These are phyloP conservation scores for Pulveroboletus sp. DNA, from an alignment of 768 basidiomycete genomes.

Conservation along the genomic window DNA sequence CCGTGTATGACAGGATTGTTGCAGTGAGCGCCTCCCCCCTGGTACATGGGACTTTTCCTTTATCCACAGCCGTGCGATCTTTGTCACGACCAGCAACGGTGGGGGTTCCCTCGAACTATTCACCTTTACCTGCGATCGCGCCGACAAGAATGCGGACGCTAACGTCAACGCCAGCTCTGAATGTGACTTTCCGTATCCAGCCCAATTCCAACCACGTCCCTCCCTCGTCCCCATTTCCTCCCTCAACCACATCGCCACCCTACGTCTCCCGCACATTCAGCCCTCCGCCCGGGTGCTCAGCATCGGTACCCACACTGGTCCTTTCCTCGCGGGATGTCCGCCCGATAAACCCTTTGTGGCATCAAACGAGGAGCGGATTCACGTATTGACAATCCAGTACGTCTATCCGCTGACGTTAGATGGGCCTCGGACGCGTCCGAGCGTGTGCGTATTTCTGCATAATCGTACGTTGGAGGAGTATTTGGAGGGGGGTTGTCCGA, in stretches of 20 bases:
- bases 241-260: constrained; percentile 18
- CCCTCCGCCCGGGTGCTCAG: constrained; percentile 10
- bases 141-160: background rate
- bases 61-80: constrained; percentile 39
- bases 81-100: constrained; percentile 33
- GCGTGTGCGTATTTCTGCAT: constrained; percentile 30
- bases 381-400: constrained; percentile 25
- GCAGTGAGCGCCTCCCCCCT: constrained; percentile 18
- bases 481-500: constrained; percentile 1
- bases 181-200: background rate
- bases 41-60: constrained; percentile 44
- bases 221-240: background rate
- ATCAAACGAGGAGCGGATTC: constrained; percentile 20
- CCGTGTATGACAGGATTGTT: constrained; percentile 25
- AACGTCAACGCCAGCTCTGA: background rate
- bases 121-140: constrained; percentile 28
- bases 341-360: constrained; percentile 24
- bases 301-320: constrained; percentile 32
- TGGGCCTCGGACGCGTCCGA: constrained; percentile 6
- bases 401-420: background rate
- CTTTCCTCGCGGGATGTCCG: constrained; percentile 27
- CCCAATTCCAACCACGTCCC: background rate
- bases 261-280: constrained; percentile 11
- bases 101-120: constrained; percentile 42
- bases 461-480: constrained; percentile 27